Percentiles rank a stretch among this genome's conserved stretches.
phyloP scores from a whole-genome alignment of 805 yeast species.

The Candida arabinofermentans region DNA sequence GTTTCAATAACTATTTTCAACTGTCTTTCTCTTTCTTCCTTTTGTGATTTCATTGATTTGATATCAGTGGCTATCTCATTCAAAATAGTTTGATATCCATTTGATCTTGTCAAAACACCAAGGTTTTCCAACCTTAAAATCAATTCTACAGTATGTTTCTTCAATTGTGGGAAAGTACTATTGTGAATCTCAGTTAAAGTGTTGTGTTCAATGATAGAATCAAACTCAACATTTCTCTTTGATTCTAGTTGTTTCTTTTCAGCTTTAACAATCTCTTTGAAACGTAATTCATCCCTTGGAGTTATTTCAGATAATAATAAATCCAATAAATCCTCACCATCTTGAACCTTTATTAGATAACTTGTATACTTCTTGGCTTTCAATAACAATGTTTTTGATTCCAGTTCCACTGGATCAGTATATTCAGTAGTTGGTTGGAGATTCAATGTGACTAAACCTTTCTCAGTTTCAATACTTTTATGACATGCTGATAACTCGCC shows the following conservation, averaged over 20 bases:
- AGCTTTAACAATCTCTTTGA: slow-evolving; percentile 47
- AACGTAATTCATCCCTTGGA: slow-evolving; percentile 64
- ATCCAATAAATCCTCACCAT: slow-evolving; percentile 55
- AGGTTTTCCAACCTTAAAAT: slow-evolving; percentile 69
- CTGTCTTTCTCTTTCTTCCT: slow-evolving; percentile 39
- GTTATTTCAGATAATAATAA: slow-evolving; percentile 58
- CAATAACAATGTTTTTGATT: slow-evolving; percentile 45
- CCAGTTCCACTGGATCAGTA: slow-evolving; percentile 40
- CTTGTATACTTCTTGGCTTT: slow-evolving; percentile 81
- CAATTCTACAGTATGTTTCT: slow-evolving; percentile 68
- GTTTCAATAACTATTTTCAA: slow-evolving; percentile 39
- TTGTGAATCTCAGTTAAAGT: slow-evolving; percentile 35
- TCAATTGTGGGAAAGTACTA: slow-evolving; percentile 65
- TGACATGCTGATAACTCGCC: slow-evolving; percentile 16
- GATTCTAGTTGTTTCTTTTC: slow-evolving; percentile 36
- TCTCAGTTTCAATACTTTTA: slow-evolving; percentile 15
- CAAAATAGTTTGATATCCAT: slow-evolving; percentile 73
- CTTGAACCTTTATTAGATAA: slow-evolving; percentile 82
- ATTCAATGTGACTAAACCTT: slow-evolving; percentile 14
- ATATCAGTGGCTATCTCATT: slow-evolving; percentile 86
- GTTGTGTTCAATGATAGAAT: slow-evolving; percentile 33
- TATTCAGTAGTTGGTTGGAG: slow-evolving; percentile 23
- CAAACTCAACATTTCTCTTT: slow-evolving; percentile 5
- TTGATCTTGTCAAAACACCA: slow-evolving; percentile 59
- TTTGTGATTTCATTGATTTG: slow-evolving; percentile 40